A percentile compares a stretch with the other conserved stretches of the same genome.
Conservation (phyloP, 2,329 filamentous ascomycete species). For the Clarireedia sp. region DNA sequence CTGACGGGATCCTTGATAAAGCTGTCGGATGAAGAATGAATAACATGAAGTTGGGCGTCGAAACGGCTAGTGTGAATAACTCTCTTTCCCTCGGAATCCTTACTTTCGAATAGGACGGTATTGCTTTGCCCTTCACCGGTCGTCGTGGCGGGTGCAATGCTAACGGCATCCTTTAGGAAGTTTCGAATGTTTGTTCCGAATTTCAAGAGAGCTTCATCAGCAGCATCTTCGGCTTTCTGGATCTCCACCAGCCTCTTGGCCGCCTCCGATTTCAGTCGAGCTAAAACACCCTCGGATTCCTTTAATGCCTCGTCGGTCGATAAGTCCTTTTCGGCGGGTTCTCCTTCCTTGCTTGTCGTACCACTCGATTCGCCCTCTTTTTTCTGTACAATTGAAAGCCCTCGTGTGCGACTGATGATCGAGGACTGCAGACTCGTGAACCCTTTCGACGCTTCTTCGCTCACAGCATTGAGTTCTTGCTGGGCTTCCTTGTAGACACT, state of each 20-base stretch:
- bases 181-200: slow-evolving; percentile 86
- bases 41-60: slow-evolving; percentile 91
- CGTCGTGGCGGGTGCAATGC: slow-evolving; percentile 65
- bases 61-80: slow-evolving; percentile 93
- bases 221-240: slow-evolving; percentile 86
- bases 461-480: slow-evolving; percentile 73
- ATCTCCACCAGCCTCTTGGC: slow-evolving; percentile 80
- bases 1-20: slow-evolving; percentile 76
- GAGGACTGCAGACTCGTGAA: slow-evolving; percentile 61
- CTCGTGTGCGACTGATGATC: slow-evolving; percentile 65
- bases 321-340: slow-evolving; percentile 32
- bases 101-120: slow-evolving; percentile 84
- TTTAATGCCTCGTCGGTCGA: slow-evolving; percentile 40
- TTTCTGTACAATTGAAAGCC: slow-evolving; percentile 48
- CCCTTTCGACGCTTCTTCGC: slow-evolving; percentile 75
- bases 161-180: slow-evolving; percentile 85
- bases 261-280: slow-evolving; percentile 68
- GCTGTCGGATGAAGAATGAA: slow-evolving; percentile 76
- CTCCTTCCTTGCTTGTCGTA: slow-evolving; percentile 18
- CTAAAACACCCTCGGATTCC: slow-evolving; percentile 59
- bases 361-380: slow-evolving; percentile 15
- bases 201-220: slow-evolving; percentile 86
- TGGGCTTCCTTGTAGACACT: slow-evolving; percentile 75
- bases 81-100: slow-evolving; percentile 79
- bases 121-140: slow-evolving; percentile 40